A percentile compares a stretch with the other conserved stretches of the same genome.
Conservation (phyloP, 1,284 basidiomycete species). For the Cryptococcus sp. region DNA sequence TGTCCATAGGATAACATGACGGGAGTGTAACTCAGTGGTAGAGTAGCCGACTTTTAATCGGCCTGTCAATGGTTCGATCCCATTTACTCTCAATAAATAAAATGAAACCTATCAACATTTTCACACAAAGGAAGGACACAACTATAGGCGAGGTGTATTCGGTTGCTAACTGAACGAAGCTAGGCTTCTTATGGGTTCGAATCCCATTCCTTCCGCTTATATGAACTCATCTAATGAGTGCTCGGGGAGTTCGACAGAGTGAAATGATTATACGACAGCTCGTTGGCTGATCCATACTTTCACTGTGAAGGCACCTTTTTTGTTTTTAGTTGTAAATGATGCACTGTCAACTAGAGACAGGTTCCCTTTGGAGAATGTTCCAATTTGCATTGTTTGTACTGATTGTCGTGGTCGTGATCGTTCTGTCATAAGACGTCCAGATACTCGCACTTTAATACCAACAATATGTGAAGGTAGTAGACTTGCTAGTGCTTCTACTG, state of each 20-base stretch:
- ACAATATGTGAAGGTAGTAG: slow-evolving; percentile 17
- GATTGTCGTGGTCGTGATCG: slow-evolving; percentile 7
- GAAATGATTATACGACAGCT: background rate
- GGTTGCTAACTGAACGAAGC: slow-evolving; percentile 18
- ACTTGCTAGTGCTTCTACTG: background rate
- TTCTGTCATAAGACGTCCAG: slow-evolving; percentile 6
- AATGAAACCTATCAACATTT: background rate
- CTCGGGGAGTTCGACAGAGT: background rate
- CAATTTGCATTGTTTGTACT: slow-evolving; percentile 5
- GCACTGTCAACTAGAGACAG: slow-evolving; percentile 5
- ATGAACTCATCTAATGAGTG: no score
- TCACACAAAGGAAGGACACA: slow-evolving; percentile 18
- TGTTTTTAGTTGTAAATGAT: slow-evolving; percentile 10
- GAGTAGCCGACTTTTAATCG: slow-evolving; percentile 21
- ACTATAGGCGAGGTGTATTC: slow-evolving; percentile 15
- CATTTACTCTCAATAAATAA: slow-evolving; percentile 9
- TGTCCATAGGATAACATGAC: background rate
- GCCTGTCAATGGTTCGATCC: slow-evolving; percentile 16
- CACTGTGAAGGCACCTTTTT: slow-evolving; percentile 11
- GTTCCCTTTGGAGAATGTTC: slow-evolving; percentile 1
- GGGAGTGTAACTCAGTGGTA: slow-evolving; percentile 22
- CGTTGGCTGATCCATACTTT: slow-evolving; percentile 13
- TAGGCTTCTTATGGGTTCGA: slow-evolving; percentile 14
- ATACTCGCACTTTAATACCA: slow-evolving; percentile 6
- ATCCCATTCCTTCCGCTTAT: slow-evolving; percentile 11